Base-by-base conservation (phyloP, 371 early-diverging fungal genomes). In the Circinella minor region DNA sequence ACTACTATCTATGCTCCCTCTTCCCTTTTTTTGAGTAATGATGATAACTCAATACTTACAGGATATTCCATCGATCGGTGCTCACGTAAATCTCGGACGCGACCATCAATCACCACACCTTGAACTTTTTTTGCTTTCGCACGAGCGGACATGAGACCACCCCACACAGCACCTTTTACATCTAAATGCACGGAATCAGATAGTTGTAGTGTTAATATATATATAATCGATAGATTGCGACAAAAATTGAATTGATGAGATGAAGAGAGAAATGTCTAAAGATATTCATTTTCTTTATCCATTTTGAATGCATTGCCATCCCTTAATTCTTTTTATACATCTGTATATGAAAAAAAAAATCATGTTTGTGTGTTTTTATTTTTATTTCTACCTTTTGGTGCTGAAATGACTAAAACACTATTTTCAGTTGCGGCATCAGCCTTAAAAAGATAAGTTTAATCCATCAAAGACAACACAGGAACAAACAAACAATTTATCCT, bases 121-220 rank as follows among this genome's bases (percentile, higher is more conserved):
- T 78, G 76, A 4, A 83, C 88, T 10, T 89, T 88, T 61, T 82
- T 79, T 11, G 72, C 71, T 63, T 84, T 84, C 0, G 93, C 94
- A 69, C 95, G 83, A 13, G 93, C 90, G 0, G 90, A 86, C 91
- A 94, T 90, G 34, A 94, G 80, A 6, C 94, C 94, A 17, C 95
- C 95, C 90, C 92, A 94, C 20, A 91, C 89, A 11, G 94, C 95
- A 71, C 93, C 93, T 61, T 85, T 84, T 37, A 80, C 79, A 59
- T 72, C 84, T 84, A 71, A 1, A 36, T 61, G 9, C 17, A 36
- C 27, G 27, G 27, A 27, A 27, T 27, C 27, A 27, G 61, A 14
- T 61, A 10, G 14, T 36, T 5, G 36, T 61, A 5, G 15, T n/a
- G 18, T 15, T 20, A 55, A 47, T 47, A 9, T 47, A 43, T 43